Evolutionary conservation across 1,284 basidiomycete genomes (phyloP).

Genomic region (Tilletia walkeri): DNA sequence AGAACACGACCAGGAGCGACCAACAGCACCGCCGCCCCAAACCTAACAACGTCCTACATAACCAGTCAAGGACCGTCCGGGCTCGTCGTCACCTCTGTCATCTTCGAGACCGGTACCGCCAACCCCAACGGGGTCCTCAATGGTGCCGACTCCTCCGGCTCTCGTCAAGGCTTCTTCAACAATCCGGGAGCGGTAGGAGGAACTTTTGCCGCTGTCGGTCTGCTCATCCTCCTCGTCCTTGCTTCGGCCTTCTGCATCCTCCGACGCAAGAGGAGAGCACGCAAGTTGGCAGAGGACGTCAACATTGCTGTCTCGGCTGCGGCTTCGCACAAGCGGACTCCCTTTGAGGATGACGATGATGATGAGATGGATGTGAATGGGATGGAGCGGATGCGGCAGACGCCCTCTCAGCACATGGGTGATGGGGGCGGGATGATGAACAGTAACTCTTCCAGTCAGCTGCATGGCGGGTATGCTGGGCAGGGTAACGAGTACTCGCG

Average conservation of each 20-base stretch:
- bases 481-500: constrained; percentile 2
- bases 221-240: constrained; percentile 42
- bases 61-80: constrained; percentile 2
- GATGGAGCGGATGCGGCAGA: constrained; percentile 12
- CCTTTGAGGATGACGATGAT: constrained; percentile 54
- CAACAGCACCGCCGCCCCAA: not conserved
- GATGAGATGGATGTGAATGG: not conserved
- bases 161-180: constrained; percentile 38
- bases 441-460: constrained; percentile 1
- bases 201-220: constrained; percentile 53
- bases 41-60: not conserved
- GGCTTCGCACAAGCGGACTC: constrained; percentile 49
- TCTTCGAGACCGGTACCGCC: not conserved
- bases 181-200: constrained; percentile 53
- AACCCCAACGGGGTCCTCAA: constrained; percentile 11
- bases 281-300: constrained; percentile 54
- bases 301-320: constrained; percentile 54
- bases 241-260: constrained; percentile 44
- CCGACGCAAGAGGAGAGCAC: constrained; percentile 42
- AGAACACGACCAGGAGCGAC: not conserved
- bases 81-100: constrained; percentile 9
- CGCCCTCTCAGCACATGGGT: not conserved
- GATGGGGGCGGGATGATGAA: not conserved
- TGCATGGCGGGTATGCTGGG: not conserved
- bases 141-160: not conserved